Evolutionary conservation across 2,329 filamentous ascomycete genomes (phyloP), one percentile per base, ranked within the genome.

Genomic region (Allantophomopsis cytisporea): DNA sequence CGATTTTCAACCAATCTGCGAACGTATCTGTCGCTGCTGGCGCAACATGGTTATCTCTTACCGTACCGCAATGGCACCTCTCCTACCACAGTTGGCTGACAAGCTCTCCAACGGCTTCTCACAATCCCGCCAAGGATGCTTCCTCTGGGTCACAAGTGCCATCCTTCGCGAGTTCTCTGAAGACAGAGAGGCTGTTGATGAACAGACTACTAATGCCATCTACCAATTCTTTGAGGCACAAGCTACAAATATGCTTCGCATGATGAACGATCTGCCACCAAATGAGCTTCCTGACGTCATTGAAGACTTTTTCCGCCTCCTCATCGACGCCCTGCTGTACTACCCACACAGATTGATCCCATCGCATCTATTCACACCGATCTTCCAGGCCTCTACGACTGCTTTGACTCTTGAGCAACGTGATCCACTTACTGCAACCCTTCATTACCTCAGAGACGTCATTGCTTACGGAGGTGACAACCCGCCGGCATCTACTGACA

Each of bases 31-130:
- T 60, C 77, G 89, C 45, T 95, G 85, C 66, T 98, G 89, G 87
- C 77, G 93, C 46, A 83, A 89, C 57, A 95, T 96, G 84, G 76
- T 98, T 31, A 86, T 96, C 43, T 94, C 88, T 0, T 96, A 96
- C 60, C 77, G 91, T 47, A 91, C 82, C 2, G 83, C 83, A 38
- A 94, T 93, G 68, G 76, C 82, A 12, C 87, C 89, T 17, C 64
- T 98, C 35, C 70, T 98, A 35, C 83, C 83, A 1, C 73, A 77
- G 15, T 77, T 98, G 61, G 93, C 91, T 14, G 83, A 89, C 50
- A 93, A 89, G 60, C 73, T 98, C 41, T 85, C 85, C 1, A 72
- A 71, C 46, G 88, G 89, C 4, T 98, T 98, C 57, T 73, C 82
- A 40, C 71, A 74, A 14, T 95, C 89, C 10, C 76, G 80, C 44